phyloP scores from a whole-genome alignment of 495 filamentous ascomycete species.

The Physcia stellaris region DNA sequence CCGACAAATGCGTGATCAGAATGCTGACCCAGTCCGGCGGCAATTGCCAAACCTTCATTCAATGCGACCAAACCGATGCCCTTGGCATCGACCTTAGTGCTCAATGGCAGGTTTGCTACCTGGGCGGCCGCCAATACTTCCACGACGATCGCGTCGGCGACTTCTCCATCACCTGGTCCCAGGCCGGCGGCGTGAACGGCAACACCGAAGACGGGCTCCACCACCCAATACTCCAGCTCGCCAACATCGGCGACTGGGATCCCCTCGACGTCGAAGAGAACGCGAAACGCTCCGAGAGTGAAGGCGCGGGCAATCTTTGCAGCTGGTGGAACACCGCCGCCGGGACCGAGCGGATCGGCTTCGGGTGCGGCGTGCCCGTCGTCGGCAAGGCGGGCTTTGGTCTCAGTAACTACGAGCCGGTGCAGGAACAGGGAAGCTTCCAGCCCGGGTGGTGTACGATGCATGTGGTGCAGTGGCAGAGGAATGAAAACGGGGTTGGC shows the following conservation, averaged over 20 bases:
- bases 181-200: background rate
- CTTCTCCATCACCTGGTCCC: background rate
- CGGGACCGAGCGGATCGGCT: background rate
- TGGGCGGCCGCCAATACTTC: background rate
- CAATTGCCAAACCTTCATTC: background rate
- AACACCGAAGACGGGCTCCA: background rate
- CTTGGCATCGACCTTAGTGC: background rate
- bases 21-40: background rate
- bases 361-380: background rate
- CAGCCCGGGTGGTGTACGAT: background rate
- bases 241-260: background rate
- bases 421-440: background rate
- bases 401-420: background rate
- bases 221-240: background rate
- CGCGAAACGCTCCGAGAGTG: background rate
- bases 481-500: background rate
- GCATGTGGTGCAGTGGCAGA: background rate
- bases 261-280: background rate
- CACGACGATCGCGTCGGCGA: background rate
- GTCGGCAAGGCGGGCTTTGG: background rate
- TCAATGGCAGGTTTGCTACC: background rate
- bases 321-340: background rate
- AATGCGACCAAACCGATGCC: background rate
- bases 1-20: background rate
- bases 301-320: background rate